A percentile compares a stretch with the other conserved stretches of the same genome.
phyloP scores from a whole-genome alignment of 371 early-diverging fungal species.

The Mucor plumbeus region DNA sequence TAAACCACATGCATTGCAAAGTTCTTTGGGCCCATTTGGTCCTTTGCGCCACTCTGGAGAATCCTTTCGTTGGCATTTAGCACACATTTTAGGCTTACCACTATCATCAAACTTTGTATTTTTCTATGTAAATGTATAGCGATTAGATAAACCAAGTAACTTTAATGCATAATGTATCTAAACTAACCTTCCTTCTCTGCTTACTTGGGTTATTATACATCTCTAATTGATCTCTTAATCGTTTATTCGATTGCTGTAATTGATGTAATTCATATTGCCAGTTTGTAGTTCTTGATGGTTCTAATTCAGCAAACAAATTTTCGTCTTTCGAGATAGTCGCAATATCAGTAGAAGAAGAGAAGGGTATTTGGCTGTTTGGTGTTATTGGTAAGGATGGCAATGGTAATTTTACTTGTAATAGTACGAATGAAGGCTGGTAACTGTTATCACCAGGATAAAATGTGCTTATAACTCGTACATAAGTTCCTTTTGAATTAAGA shows the following conservation, averaged over 20 bases:
- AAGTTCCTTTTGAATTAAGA: constrained; percentile 47
- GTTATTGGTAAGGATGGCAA: not conserved
- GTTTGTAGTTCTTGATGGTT: constrained; percentile 33
- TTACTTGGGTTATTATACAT: constrained; percentile 21
- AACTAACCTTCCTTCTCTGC: constrained; percentile 27
- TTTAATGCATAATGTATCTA: not conserved
- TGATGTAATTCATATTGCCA: constrained; percentile 56
- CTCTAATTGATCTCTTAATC: constrained; percentile 42
- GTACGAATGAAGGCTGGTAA: constrained; percentile 33
- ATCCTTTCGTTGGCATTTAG: constrained; percentile 73
- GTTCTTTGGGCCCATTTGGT: constrained; percentile 75
- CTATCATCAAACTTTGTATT: constrained; percentile 9
- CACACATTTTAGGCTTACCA: constrained; percentile 40
- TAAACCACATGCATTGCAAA: constrained; percentile 90
- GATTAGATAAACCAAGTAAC: not conserved
- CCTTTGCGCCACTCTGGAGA: constrained; percentile 89
- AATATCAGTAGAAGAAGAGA: too few relatives aligned
- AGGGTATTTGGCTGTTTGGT: not conserved
- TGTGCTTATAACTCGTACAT: constrained; percentile 37
- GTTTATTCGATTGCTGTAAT: constrained; percentile 34
- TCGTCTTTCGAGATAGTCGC: not conserved
- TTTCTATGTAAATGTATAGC: constrained; percentile 3
- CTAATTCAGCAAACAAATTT: constrained; percentile 42
- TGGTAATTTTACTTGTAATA: constrained; percentile 31
- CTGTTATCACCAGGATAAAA: constrained; percentile 48